These are phyloP conservation scores for Leptoxyphium fumago DNA, from an alignment of 2,329 filamentous ascomycete species.

Conservation along the genomic window DNA sequence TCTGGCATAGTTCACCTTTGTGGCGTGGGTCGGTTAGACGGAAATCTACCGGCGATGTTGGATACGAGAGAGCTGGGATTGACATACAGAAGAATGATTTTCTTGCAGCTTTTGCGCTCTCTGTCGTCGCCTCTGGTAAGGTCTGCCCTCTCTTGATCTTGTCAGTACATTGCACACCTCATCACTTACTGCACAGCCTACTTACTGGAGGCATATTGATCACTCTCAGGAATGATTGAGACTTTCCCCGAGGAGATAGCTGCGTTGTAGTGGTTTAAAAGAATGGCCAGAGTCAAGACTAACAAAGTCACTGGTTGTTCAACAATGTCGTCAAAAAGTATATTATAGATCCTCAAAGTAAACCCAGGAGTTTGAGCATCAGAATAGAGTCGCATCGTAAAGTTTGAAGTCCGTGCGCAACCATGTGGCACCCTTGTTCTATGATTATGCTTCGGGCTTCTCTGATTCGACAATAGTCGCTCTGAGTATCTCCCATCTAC, in stretches of 20 bases:
- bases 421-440: neutral
- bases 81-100: slow-evolving; percentile 59
- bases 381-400: no score
- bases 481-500: no score
- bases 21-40: neutral
- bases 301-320: no score
- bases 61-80: neutral
- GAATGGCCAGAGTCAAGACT: no score
- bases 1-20: slow-evolving; percentile 62
- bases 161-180: slow-evolving; percentile 1
- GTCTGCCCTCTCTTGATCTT: slow-evolving; percentile 15
- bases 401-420: no score
- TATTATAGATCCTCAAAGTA: no score
- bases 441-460: slow-evolving; percentile 8
- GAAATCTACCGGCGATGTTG: neutral
- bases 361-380: neutral
- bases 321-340: no score
- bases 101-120: slow-evolving; percentile 52
- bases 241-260: no score
- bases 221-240: no score
- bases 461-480: no score
- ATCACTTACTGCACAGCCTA: neutral
- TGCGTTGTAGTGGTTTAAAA: no score
- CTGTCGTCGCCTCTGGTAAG: slow-evolving; percentile 29
- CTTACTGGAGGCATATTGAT: slow-evolving; percentile 42